A percentile compares a stretch with the other conserved stretches of the same genome.
Conservation (phyloP, 2,329 filamentous ascomycete species). For the Arthrobotrys sinensis region DNA sequence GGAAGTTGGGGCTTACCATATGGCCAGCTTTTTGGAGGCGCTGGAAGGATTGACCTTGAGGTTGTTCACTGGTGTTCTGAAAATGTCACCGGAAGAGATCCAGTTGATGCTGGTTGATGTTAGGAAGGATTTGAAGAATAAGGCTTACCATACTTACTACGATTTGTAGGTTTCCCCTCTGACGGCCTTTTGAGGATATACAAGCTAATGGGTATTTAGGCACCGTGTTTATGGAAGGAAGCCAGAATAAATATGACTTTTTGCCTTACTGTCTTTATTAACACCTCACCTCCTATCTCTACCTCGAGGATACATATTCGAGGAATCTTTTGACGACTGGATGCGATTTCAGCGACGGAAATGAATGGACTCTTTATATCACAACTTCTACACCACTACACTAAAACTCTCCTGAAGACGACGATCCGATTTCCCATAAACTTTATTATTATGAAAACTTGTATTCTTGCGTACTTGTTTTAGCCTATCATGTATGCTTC, state of each 20-base stretch:
- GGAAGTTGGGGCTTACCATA: conserved; percentile 63
- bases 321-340: too few species aligned
- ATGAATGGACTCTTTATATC: too few species aligned
- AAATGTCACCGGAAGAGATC: conserved; percentile 48
- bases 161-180: conserved; percentile 68
- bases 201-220: conserved; percentile 1
- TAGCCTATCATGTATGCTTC: conserved; percentile 12
- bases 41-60: conserved; percentile 63
- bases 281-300: too few species aligned
- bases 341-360: too few species aligned
- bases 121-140: conserved; percentile 61
- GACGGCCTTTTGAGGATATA: not conserved
- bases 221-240: conserved; percentile 47
- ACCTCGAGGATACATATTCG: too few species aligned
- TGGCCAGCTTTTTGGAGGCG: conserved; percentile 63
- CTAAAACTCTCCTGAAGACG: not conserved
- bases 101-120: conserved; percentile 60
- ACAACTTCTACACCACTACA: not conserved
- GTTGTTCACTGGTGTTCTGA: conserved; percentile 62
- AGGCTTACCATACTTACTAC: conserved; percentile 57
- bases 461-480: not conserved
- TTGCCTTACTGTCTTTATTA: not conserved
- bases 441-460: not conserved
- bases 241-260: conserved; percentile 16
- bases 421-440: not conserved